Evolutionary conservation across 352 stramenopile species (phyloP).

Genomic region (Blastocystis hominis): DNA sequence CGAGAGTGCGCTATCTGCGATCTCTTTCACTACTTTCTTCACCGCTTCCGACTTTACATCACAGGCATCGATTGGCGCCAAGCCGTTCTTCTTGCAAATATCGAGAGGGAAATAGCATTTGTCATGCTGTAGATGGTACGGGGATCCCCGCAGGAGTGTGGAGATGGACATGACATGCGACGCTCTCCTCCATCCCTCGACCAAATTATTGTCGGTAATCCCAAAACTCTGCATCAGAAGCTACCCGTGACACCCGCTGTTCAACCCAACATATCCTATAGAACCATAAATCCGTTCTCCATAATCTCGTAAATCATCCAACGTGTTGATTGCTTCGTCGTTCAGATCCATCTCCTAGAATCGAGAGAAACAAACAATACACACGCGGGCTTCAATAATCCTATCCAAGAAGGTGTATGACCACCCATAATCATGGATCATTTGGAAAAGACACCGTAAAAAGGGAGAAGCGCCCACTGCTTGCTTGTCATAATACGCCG

Average conservation of each 20-base stretch:
- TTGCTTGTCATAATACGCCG: background rate
- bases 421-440: conserved; percentile 17
- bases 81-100: background rate
- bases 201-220: background rate
- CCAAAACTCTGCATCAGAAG: conserved; percentile 34
- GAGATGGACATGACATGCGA: background rate
- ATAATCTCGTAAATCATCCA: background rate
- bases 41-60: conserved; percentile 24
- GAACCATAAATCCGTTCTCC: conserved; percentile 16
- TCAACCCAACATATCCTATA: background rate
- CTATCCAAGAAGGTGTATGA: background rate
- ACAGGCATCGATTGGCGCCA: background rate
- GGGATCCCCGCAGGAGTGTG: background rate
- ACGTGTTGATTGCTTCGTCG: background rate
- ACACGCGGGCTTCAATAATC: conserved; percentile 12
- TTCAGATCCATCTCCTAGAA: conserved; percentile 33
- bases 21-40: background rate
- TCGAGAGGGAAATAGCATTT: conserved; percentile 5
- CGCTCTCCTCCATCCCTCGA: background rate
- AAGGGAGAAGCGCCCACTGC: background rate
- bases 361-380: background rate
- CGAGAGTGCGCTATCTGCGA: background rate
- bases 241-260: background rate
- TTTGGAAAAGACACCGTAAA: background rate
- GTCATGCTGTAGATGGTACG: conserved; percentile 1